phyloP scores from a whole-genome alignment of 2,329 filamentous ascomycete genomes.

The Monosporascus sp. region DNA sequence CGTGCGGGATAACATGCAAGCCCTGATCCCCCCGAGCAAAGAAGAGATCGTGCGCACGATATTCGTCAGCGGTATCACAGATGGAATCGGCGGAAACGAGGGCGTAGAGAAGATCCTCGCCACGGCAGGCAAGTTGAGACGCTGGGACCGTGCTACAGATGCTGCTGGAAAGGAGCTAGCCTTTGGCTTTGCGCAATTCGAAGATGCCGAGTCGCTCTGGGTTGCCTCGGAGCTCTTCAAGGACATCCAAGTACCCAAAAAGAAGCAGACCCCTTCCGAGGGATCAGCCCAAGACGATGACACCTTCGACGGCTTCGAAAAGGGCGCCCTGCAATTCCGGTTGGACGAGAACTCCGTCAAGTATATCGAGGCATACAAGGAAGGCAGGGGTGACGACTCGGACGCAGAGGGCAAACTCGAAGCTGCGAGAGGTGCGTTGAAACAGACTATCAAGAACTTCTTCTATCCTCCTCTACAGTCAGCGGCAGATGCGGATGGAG shows the following conservation, averaged over 20 bases:
- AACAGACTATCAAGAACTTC: constrained; percentile 63
- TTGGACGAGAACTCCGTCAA: constrained; percentile 79
- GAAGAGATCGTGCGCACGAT: constrained; percentile 91
- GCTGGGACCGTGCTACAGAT: constrained; percentile 77
- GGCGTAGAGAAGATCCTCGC: constrained; percentile 73
- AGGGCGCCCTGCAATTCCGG: constrained; percentile 64
- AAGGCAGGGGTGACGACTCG: constrained; percentile 58
- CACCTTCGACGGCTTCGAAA: constrained; percentile 55
- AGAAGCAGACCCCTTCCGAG: constrained; percentile 58
- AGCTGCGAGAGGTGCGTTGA: constrained; percentile 61
- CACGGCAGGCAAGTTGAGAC: constrained; percentile 71
- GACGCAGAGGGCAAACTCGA: constrained; percentile 64
- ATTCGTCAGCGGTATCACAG: constrained; percentile 81
- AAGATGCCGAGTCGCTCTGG: constrained; percentile 82
- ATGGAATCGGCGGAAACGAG: constrained; percentile 70
- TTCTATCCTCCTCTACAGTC: constrained; percentile 58
- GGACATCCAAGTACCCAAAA: constrained; percentile 74
- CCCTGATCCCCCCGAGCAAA: constrained; percentile 72
- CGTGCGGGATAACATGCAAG: constrained; percentile 63
- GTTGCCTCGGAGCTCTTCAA: constrained; percentile 80
- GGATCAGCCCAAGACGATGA: constrained; percentile 38
- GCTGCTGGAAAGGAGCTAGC: constrained; percentile 64
- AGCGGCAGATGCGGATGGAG: constrained; percentile 58
- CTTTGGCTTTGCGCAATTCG: constrained; percentile 95
- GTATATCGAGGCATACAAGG: constrained; percentile 79